phyloP scores from a whole-genome alignment of 2,329 filamentous ascomycete species.

The Aspergillus sp. region DNA sequence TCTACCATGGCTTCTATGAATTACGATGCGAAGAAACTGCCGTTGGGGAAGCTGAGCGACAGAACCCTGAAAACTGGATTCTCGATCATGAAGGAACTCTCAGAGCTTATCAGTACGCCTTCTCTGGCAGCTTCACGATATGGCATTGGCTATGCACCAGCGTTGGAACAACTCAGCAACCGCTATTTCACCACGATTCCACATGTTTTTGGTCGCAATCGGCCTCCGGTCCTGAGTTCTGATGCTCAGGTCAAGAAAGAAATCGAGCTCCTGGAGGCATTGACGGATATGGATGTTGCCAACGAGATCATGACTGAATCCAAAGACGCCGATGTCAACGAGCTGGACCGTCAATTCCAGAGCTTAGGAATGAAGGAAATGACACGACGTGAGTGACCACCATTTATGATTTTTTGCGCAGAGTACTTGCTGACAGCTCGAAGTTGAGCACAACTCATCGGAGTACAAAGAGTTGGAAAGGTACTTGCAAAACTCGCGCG shows the following conservation, averaged over 20 bases:
- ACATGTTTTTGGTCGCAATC: conserved; percentile 65
- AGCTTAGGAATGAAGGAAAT: conserved; percentile 67
- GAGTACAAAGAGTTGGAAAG: conserved; percentile 58
- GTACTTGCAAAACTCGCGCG: conserved; percentile 60
- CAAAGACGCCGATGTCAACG: conserved; percentile 49
- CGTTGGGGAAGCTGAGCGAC: conserved; percentile 76
- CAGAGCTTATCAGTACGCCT: conserved; percentile 53
- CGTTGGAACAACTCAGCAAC: conserved; percentile 60
- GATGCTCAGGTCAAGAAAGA: conserved; percentile 58
- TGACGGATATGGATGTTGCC: conserved; percentile 79
- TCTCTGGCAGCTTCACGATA: conserved; percentile 39
- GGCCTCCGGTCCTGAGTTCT: conserved; percentile 58
- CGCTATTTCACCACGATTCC: conserved; percentile 74
- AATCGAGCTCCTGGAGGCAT: conserved; percentile 67
- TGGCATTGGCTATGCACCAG: conserved; percentile 25
- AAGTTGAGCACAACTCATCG: conserved; percentile 44
- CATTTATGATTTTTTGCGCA: background rate
- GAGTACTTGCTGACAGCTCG: conserved; percentile 7
- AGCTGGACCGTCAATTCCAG: conserved; percentile 63
- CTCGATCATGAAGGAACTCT: conserved; percentile 64
- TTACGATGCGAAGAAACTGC: conserved; percentile 56
- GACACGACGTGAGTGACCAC: conserved; percentile 42
- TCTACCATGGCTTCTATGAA: conserved; percentile 39
- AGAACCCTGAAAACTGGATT: conserved; percentile 66
- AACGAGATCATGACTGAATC: conserved; percentile 65